Evolutionary conservation across 345 rosid genomes (phyloP).

Genomic region (Adansonia digitata): DNA sequence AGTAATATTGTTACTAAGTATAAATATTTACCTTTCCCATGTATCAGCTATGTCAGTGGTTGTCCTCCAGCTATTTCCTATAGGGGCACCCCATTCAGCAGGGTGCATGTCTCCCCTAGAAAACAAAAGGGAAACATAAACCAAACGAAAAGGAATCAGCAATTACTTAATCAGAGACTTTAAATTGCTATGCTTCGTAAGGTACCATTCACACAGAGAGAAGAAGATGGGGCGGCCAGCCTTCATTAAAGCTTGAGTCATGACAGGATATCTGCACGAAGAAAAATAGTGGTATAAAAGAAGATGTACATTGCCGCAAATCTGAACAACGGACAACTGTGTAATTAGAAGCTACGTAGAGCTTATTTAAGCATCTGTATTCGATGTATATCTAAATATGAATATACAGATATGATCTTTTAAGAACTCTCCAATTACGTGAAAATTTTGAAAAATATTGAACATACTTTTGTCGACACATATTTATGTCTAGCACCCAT

Average conservation of each 20-base stretch:
- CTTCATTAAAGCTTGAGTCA: slow-evolving; percentile 76
- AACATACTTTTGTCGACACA: too few relatives aligned
- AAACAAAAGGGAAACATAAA: not conserved
- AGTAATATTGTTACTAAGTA: too few relatives aligned
- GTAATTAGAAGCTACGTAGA: too few relatives aligned
- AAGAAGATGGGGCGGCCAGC: slow-evolving; percentile 73
- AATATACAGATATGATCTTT: too few relatives aligned
- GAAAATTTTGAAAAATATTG: too few relatives aligned
- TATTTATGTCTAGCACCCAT: too few relatives aligned
- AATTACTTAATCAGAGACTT: not conserved
- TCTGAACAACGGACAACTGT: not conserved
- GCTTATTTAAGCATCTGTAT: too few relatives aligned
- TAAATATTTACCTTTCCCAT: slow-evolving; percentile 81
- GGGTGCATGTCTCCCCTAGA: slow-evolving; percentile 89
- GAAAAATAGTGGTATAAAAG: not conserved
- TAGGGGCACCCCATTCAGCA: slow-evolving; percentile 72
- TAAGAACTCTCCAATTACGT: too few relatives aligned
- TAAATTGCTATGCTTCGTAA: not conserved
- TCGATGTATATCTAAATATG: too few relatives aligned
- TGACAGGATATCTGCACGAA: slow-evolving; percentile 64
- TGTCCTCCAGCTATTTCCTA: slow-evolving; percentile 98
- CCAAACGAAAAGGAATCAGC: not conserved
- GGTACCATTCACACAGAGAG: slow-evolving; percentile 88
- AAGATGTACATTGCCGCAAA: not conserved
- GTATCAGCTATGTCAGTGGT: slow-evolving; percentile 70